Evolutionary conservation across 2,329 filamentous ascomycete species (phyloP).

Genomic region (Ambrosiella cleistominuta): DNA sequence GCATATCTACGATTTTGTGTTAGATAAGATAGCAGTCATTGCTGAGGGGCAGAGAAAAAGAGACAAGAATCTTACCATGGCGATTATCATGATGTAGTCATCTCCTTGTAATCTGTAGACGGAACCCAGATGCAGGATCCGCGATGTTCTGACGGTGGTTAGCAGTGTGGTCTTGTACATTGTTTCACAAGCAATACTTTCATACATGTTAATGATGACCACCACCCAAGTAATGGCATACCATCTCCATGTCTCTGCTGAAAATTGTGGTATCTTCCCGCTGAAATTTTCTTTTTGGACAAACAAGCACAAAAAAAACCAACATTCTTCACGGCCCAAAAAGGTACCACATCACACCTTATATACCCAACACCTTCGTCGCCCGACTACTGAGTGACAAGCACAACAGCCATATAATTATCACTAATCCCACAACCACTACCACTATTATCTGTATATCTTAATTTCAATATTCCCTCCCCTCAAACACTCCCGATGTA

Average conservation of each 20-base stretch:
- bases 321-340: too few species aligned
- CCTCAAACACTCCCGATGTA: too few species aligned
- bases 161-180: background rate
- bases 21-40: background rate
- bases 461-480: too few species aligned
- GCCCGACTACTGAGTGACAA: too few species aligned
- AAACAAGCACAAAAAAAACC: too few species aligned
- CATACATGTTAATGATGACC: conserved; percentile 25
- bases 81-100: conserved; percentile 37
- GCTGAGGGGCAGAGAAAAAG: background rate
- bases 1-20: conserved; percentile 19
- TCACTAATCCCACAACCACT: too few species aligned
- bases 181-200: conserved; percentile 2
- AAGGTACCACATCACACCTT: too few species aligned
- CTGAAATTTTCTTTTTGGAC: too few species aligned
- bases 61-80: conserved; percentile 24
- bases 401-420: too few species aligned
- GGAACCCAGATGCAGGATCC: conserved; percentile 25
- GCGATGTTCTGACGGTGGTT: conserved; percentile 19
- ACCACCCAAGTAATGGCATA: conserved; percentile 25
- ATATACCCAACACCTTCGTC: too few species aligned
- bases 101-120: conserved; percentile 34
- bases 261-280: conserved; percentile 19
- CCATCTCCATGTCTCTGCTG: conserved; percentile 28
- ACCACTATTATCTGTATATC: too few species aligned